phyloP scores from a whole-genome alignment of 768 basidiomycete species.

The Leccinum truebloodii region DNA sequence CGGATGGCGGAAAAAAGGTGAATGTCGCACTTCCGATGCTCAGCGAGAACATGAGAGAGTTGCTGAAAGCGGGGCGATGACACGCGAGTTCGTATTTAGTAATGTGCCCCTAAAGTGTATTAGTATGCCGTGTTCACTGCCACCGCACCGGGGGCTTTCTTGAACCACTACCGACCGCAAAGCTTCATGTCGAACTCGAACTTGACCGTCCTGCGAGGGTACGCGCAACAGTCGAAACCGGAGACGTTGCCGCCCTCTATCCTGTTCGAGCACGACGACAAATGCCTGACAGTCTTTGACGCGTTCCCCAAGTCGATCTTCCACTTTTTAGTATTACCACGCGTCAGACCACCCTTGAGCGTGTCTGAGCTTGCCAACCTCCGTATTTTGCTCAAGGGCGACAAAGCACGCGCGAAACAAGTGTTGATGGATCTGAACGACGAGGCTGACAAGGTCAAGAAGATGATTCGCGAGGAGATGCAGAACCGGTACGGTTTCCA shows the following conservation, averaged over 20 bases:
- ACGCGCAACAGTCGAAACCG: slow-evolving; percentile 53
- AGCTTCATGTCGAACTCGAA: slow-evolving; percentile 39
- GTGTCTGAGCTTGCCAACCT: slow-evolving; percentile 52
- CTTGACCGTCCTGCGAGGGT: slow-evolving; percentile 59
- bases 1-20: slow-evolving; percentile 19
- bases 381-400: slow-evolving; percentile 51
- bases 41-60: slow-evolving; percentile 61
- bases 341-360: slow-evolving; percentile 35
- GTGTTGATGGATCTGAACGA: slow-evolving; percentile 54
- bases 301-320: slow-evolving; percentile 81
- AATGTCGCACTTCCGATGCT: slow-evolving; percentile 48
- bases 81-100: slow-evolving; percentile 1
- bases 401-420: slow-evolving; percentile 53
- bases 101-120: slow-evolving; percentile 8
- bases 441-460: slow-evolving; percentile 55
- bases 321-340: slow-evolving; percentile 87
- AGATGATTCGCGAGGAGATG: slow-evolving; percentile 82
- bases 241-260: slow-evolving; percentile 57
- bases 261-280: slow-evolving; percentile 55
- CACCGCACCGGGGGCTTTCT: neutral
- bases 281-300: slow-evolving; percentile 70
- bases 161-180: neutral
- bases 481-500: slow-evolving; percentile 65
- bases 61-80: slow-evolving; percentile 51
- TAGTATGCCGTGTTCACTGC: slow-evolving; percentile 16